Base-by-base conservation (phyloP, 2,329 filamentous ascomycete genomes). In the Claviceps digitariae region DNA sequence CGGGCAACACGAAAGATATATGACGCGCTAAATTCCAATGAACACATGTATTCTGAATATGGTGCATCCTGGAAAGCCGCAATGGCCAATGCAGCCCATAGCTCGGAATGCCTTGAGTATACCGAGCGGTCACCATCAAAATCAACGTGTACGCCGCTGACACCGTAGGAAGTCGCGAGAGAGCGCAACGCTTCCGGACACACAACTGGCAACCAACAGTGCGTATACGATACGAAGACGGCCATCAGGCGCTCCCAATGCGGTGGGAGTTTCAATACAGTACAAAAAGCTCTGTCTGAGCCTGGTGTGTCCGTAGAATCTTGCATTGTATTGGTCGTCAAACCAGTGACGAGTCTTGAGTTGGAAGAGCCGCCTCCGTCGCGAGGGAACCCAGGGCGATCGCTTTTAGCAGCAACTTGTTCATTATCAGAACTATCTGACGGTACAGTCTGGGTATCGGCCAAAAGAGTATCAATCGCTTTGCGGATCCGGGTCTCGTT, bases 191-290 rank as follows among this genome's bases (percentile, higher is more conserved):
- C 74, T 49, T 84, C 77, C 57, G 82, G 84, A 57, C 88, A 82
- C 12, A 84, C 72, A 27, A 90, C 81, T 0, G 86, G 86, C 27
- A 90, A 74, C 86, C 86, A 90, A 52, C 78, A 81, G 63, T 90
- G 84, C 0, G 83, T 87, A 59, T 87, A 87, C 1, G 84, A 79
- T 55, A 87, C 86, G 63, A 88, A 90, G 4, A 85, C 74, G 58
- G 89, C 83, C 41, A 90, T 69, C 4, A 90, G 72, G 2, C 75
- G 72, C 70, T 74, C 82, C 62, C 75, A 78, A 60, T 79, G 75
- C 17, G 65, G 61, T 17, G 75, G 81, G 0, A 85, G 67, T 43
- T 61, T 50, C 17, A 52, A 10, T 2, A 43, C 29, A 12, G 21
- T 21, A 12, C 44, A 25, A 2, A 20, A 1, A 2, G 4, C 13